Evolutionary conservation across 208 protist species (phyloP).

Genomic region (Leptomonas seymouri): DNA sequence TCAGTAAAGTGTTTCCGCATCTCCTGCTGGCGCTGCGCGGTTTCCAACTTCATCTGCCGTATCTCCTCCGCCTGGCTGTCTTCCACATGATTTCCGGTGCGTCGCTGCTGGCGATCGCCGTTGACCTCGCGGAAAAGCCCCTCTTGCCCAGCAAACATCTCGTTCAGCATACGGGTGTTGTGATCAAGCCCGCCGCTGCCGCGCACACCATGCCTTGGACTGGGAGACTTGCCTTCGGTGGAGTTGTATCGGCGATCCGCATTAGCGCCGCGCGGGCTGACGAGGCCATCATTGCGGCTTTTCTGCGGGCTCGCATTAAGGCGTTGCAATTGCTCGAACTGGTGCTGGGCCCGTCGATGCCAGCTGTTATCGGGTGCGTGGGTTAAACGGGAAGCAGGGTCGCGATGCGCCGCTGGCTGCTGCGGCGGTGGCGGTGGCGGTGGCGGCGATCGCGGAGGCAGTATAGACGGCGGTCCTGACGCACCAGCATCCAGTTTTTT

Average conservation of each 20-base stretch:
- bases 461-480: not conserved
- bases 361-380: slow-evolving; percentile 39
- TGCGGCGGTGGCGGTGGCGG: not conserved
- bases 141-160: slow-evolving; percentile 37
- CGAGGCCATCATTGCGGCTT: slow-evolving; percentile 8
- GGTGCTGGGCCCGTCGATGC: slow-evolving; percentile 51
- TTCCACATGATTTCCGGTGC: slow-evolving; percentile 25
- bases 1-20: slow-evolving; percentile 45
- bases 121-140: slow-evolving; percentile 3
- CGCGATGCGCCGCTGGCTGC: slow-evolving; percentile 6
- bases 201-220: slow-evolving; percentile 13
- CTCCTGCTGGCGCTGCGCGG: slow-evolving; percentile 35
- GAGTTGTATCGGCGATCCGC: slow-evolving; percentile 9
- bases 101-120: not conserved
- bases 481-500: not conserved
- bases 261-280: slow-evolving; percentile 7
- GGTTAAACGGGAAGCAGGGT: slow-evolving; percentile 4
- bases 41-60: slow-evolving; percentile 27
- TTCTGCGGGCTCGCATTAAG: slow-evolving; percentile 51
- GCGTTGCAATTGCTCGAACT: slow-evolving; percentile 72
- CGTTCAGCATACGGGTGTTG: slow-evolving; percentile 41
- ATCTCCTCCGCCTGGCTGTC: too few relatives aligned
- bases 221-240: slow-evolving; percentile 11
- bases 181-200: slow-evolving; percentile 21
- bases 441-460: not conserved